These are phyloP conservation scores for Closterium sp. DNA, from an alignment of 139 green algal genomes.

Conservation along the genomic window DNA sequence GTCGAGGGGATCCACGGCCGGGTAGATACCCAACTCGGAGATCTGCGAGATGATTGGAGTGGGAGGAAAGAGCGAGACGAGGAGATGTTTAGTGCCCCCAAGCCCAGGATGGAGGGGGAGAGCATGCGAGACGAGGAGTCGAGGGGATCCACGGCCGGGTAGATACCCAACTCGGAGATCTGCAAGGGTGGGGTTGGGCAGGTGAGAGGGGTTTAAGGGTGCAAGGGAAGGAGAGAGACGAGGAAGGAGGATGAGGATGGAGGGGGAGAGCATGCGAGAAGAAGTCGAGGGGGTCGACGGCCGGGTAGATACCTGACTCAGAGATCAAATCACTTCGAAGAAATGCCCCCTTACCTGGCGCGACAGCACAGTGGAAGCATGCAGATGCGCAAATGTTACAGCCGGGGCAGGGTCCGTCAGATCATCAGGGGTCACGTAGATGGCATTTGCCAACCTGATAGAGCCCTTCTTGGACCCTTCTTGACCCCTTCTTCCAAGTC, in stretches of 20 bases:
- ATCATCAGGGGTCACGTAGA: conserved; percentile 55
- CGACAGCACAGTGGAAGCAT: conserved; percentile 74
- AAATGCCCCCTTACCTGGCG: conserved; percentile 54
- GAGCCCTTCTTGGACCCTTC: conserved; percentile 84
- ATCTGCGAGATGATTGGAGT: conserved; percentile 63
- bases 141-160: conserved; percentile 97
- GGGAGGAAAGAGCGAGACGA: background rate
- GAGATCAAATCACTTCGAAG: no score
- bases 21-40: conserved; percentile 99
- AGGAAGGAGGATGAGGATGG: conserved; percentile 83
- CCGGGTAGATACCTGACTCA: conserved; percentile 99
- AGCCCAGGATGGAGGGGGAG: conserved; percentile 84
- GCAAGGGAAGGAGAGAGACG: background rate
- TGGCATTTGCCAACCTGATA: conserved; percentile 92
- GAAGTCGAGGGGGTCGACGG: conserved; percentile 98
- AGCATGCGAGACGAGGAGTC: conserved; percentile 98
- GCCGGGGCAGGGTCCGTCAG: conserved; percentile 54
- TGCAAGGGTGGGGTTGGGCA: background rate
- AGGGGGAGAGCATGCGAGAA: conserved; percentile 93
- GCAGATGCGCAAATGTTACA: conserved; percentile 54
- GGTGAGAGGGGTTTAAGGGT: background rate
- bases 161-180: conserved; percentile 99
- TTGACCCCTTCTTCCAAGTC: no score
- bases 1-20: conserved; percentile 98
- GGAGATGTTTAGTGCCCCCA: conserved; percentile 83